Evolutionary conservation across 1,139 yeast genomes (phyloP), one percentile per base, ranked within the genome.

Genomic region (Hansenula sp.): DNA sequence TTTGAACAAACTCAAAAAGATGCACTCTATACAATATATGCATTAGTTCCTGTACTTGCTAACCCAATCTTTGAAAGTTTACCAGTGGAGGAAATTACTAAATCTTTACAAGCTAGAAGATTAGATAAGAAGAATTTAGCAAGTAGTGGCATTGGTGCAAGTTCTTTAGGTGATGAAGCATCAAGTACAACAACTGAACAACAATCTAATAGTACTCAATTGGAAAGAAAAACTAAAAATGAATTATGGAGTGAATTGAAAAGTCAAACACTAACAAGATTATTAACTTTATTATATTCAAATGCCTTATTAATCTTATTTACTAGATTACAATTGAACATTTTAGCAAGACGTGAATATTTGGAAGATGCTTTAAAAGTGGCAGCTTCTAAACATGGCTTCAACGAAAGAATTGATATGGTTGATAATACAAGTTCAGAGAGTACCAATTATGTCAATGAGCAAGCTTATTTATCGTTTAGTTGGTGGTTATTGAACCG

Each of bases 401-500:
- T 66, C 16, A 45, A 49, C 17, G 56, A 51, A 11, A 32, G 46
- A 13, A 43, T 46, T 16, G 47, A 45, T 35, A 33, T 41, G 35
- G 41, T 43, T 28, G 52, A 49, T 36, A 41, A 41, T 12, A 33
- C 42, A 15, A 31, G 25, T 15, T 31, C 19, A 10, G 52, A 61
- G 44, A 66, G 67, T 16, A 66, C 64, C 30, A 75, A 73, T 43
- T 77, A 76, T 54, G 65, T 74, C 33, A 77, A 84, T 41, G 96
- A 89, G 61, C 91, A 93, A 57, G 84, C 90, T 45, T 93, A 87
- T 61, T 72, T 93, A 47, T 85, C 96, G 2, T 77, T 89, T 51
- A 82, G 91, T 53, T 93, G 98, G 97, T 93, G 97, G 96, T 67
- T 93, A 41, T 71, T 93, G 46, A 90, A 93, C 63, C 78, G 81